Base-by-base conservation (phyloP, 192 early-diverging fungal genomes). In the Ambispora gerdemannii region DNA sequence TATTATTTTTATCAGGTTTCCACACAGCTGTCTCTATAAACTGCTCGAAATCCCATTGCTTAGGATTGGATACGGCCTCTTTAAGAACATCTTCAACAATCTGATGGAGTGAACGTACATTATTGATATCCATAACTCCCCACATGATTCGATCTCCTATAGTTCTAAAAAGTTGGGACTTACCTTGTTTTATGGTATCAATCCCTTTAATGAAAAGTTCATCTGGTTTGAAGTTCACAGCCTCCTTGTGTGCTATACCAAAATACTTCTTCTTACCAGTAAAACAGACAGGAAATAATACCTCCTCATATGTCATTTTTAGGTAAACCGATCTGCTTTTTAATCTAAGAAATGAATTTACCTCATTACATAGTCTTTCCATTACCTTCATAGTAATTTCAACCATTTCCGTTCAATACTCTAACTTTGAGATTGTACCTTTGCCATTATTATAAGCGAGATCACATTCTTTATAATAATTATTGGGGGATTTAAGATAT, bases 281-380 rank as follows among this genome's bases (percentile, higher is more conserved):
- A 67, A 67, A 67, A 33, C 49, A 67, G 20, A 67, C 64, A 6
- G 49, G 49, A 67, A 67, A 51, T 51, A 67, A 67, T 67, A 67
- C 27, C 25, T 50, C 49, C 7, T 67, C 49, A 50, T 67, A 67
- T 17, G 50, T 30, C 28, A 67, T 67, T 24, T 67, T 67, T 17
- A 51, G 64, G 52, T 31, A 51, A 67, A 50, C 28, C 19, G 64
- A 20, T 3, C 25, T n/a, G 22, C 22, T 67, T 67, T 67, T 67
- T 67, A 67, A 32, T 17, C 11, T 51, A 50, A 67, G 64, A 67
- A 51, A 67, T 0, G 0, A 8, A 67, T 67, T 67, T 0, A 67
- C 49, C 15, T 67, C 25, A 50, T 65, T 20, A 31, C 47, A 13
- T 0, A 65, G 30, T 8, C 28, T 6, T 1, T 0, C 28, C 47